Evolutionary conservation across 1,284 basidiomycete genomes (phyloP), one percentile per base, ranked within the genome.

Genomic region (Calocybe gambosa): DNA sequence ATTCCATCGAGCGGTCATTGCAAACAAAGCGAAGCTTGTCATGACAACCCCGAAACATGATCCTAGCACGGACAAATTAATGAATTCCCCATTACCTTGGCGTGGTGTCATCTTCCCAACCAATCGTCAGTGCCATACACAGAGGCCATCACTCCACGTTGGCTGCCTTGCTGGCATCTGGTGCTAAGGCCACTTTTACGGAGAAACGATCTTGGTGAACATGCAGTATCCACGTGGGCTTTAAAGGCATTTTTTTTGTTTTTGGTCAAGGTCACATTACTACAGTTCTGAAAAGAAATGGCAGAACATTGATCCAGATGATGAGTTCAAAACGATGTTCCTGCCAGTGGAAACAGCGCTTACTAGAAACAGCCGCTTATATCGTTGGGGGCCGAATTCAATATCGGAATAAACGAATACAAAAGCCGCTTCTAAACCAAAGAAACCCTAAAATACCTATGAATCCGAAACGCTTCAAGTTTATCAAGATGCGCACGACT

Each of bases 11-110:
- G 58, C 75, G 2, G 71, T 80, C 9, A 48, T 51, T 19, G 54
- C 65, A 4, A 62, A 66, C 23, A 68, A 68, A 43, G 58, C 65
- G 3, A 66, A 69, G 33, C 61, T 80, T 12, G 68, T 77, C 0
- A 59, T 67, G 9, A 68, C 70, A 0, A 58, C 80, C 25, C 59
- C 80, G 25, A 59, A 63, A n/a, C 62, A 59, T 36, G 78, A 81
- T 56, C 70, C 72, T 1, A 73, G 72, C 46, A 70, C 73, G 1
- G 65, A 61, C 39, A 60, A 62, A 0, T 74, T 74, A 2, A 47
- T 80, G 29, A 64, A 79, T 50, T 69, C 73, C 49, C 74, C 54
- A 19, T 47, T 66, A 16, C 36, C 42, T 10, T 59, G 52, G 33
- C 20, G 42, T 8, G 43, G 39, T 2, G 54, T 62, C 2, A 48